A percentile compares a stretch with the other conserved stretches of the same genome.
phyloP scores from a whole-genome alignment of 139 green algal species.

The Pycnococcus provasolii region DNA sequence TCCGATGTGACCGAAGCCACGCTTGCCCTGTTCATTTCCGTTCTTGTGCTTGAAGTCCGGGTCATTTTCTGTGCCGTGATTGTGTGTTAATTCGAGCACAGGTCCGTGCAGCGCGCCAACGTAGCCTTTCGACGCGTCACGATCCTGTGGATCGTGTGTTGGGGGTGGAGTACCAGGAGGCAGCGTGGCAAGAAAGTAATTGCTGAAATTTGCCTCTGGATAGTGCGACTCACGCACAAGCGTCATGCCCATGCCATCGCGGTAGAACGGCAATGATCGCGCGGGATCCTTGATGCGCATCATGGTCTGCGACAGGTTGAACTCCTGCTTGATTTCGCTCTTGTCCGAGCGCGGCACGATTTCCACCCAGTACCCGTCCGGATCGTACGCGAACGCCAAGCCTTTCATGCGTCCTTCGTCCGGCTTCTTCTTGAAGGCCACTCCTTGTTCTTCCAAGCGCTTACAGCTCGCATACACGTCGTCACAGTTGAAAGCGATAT shows the following conservation, averaged over 20 bases:
- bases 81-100: conserved; percentile 73
- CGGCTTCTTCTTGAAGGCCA: conserved; percentile 26
- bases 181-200: conserved; percentile 66
- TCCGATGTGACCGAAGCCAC: conserved; percentile 23
- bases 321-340: not conserved
- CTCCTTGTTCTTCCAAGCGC: conserved; percentile 4
- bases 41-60: conserved; percentile 36
- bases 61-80: conserved; percentile 75
- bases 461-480: conserved; percentile 13
- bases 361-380: conserved; percentile 46
- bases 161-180: not conserved
- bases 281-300: conserved; percentile 64
- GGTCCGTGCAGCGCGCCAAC: not conserved
- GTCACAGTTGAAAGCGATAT: conserved; percentile 16
- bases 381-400: conserved; percentile 43
- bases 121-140: not conserved
- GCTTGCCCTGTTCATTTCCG: conserved; percentile 6
- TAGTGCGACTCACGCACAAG: conserved; percentile 67
- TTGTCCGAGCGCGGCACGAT: conserved; percentile 28
- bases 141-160: not conserved
- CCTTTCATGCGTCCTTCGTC: conserved; percentile 39
- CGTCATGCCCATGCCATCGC: conserved; percentile 60
- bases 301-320: conserved; percentile 57
- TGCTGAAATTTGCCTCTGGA: conserved; percentile 58
- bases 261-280: conserved; percentile 75